Conservation (phyloP, 2,329 filamentous ascomycete species). For the Malbranchea zuffiana region DNA sequence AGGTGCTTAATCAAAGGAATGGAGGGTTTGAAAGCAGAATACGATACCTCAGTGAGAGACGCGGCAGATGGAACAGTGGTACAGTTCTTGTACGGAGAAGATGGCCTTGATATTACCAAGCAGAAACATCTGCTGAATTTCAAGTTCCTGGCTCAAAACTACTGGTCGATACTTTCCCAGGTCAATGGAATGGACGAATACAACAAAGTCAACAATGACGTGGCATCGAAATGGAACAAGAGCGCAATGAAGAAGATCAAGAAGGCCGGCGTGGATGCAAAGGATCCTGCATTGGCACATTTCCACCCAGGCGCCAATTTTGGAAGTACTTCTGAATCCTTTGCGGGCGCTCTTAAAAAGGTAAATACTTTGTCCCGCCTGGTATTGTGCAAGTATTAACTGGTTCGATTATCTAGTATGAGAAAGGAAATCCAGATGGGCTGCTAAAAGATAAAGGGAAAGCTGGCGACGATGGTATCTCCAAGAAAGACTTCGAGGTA, state of each 20-base stretch:
- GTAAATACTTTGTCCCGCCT: constrained; percentile 25
- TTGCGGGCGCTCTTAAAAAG: constrained; percentile 58
- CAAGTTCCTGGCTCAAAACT: constrained; percentile 78
- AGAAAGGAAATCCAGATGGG: constrained; percentile 60
- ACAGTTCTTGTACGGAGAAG: constrained; percentile 94
- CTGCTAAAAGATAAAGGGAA: constrained; percentile 52
- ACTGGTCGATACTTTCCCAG: constrained; percentile 65
- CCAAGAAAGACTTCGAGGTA: constrained; percentile 66
- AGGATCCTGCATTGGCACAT: constrained; percentile 63
- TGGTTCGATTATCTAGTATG: constrained; percentile 48
- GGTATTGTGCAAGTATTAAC: constrained; percentile 1
- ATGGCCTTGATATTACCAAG: constrained; percentile 88
- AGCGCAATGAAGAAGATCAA: constrained; percentile 65
- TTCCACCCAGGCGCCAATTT: constrained; percentile 62
- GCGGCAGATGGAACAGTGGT: constrained; percentile 77
- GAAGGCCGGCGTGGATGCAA: constrained; percentile 56
- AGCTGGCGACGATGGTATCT: constrained; percentile 35
- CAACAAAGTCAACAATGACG: constrained; percentile 52
- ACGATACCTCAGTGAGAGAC: constrained; percentile 88
- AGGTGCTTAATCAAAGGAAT: constrained; percentile 97
- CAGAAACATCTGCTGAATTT: constrained; percentile 87
- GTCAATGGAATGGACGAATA: constrained; percentile 54
- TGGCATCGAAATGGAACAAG: constrained; percentile 52
- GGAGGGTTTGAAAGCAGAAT: constrained; percentile 84
- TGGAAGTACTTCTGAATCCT: constrained; percentile 82